Base-by-base conservation (phyloP, 805 yeast genomes). In the Lipomyces yamanashiensis region DNA sequence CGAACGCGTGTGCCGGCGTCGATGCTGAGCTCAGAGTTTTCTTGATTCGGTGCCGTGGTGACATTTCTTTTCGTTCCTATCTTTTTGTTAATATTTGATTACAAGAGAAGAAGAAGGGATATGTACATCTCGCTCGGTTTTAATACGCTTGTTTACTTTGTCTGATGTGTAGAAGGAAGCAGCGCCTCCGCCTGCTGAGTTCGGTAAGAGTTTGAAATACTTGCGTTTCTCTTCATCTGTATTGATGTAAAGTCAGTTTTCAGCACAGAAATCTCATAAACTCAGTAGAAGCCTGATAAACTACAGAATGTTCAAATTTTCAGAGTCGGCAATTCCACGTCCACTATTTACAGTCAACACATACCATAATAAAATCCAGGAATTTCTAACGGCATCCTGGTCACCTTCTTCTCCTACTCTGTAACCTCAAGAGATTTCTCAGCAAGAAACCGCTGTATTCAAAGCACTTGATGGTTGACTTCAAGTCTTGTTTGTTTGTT, bases 121-220 rank as follows among this genome's bases (percentile, higher is more conserved):
- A 17, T 47, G 44, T 47, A 57, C 62, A 13, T 7, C 52, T 34
- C 36, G 23, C 12, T 48, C 54, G 28, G 56, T 67, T 40, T 45
- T 61, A 10, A 67, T 39, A 40, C 68, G 63, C 33, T 63, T 61
- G 48, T 55, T 63, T 13, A 64, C 71, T 36, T 64, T 62, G 23
- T 70, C 67, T 17, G 71, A 39, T 2, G 69, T 62, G 37, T 68
- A 68, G 49, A 71, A 71, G 2, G 67, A 62, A 9, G 63, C 40
- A 15, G 70, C 62, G 6, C 71, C 67, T n/a, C 68, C 60, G 3
- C 63, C 63, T 1, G 73, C 62, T 1, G 73, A 71, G 39, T 51
- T 66, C 19, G 69, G 58, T 23, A 67, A 39, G 7, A 72, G 65
- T 53, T 66, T 63, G 58, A 72, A 72, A 58, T 72, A 72, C 49